These are phyloP conservation scores for Pyrus hybrid DNA, from an alignment of 331 rosid species.

Conservation along the genomic window DNA sequence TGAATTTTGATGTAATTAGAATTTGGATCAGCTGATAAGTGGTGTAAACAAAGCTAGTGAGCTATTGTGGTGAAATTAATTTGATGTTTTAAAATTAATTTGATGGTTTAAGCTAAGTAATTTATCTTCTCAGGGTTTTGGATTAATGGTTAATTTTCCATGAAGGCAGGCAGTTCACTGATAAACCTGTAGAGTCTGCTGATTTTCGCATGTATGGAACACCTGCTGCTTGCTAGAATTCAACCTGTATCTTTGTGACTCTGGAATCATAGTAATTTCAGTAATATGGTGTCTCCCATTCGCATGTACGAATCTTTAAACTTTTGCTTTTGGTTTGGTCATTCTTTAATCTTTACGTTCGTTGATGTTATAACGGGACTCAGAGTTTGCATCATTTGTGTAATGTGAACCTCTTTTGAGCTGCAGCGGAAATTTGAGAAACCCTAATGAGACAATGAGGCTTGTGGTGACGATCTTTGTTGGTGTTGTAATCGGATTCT, in stretches of 20 bases:
- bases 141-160: neutral
- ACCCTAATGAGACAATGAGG: slow-evolving; percentile 50
- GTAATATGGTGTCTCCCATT: slow-evolving; percentile 33
- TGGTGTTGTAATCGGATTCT: slow-evolving; percentile 65
- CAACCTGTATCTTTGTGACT: neutral
- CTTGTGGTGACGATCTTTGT: slow-evolving; percentile 37
- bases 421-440: slow-evolving; percentile 50
- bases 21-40: neutral
- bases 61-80: neutral
- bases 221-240: slow-evolving; percentile 5
- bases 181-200: neutral
- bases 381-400: neutral
- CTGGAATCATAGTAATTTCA: neutral
- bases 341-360: neutral
- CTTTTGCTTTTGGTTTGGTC: neutral
- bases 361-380: neutral
- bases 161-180: neutral
- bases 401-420: neutral
- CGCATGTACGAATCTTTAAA: slow-evolving; percentile 34
- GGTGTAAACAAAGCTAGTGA: neutral
- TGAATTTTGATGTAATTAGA: neutral
- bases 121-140: slow-evolving; percentile 12
- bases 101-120: neutral
- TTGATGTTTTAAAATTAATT: neutral
- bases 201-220: slow-evolving; percentile 17